A percentile compares a stretch with the other conserved stretches of the same genome.
Evolutionary conservation across 805 yeast genomes (phyloP).

Genomic region (Maudiozyma pseudohumilis): DNA sequence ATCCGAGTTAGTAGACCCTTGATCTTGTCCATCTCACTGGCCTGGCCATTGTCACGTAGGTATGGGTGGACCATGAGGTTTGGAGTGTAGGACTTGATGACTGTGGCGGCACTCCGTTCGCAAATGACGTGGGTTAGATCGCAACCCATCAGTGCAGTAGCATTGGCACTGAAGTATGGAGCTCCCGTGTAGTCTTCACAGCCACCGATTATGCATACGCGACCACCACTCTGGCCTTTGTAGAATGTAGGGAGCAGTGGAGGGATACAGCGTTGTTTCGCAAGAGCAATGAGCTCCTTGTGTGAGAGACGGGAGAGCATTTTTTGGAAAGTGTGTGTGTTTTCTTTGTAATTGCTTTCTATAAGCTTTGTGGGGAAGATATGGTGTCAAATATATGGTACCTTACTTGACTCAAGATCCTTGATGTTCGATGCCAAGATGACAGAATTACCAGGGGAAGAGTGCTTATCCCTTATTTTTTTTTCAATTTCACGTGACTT

Average conservation of each 20-base stretch:
- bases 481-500: too few species aligned
- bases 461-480: too few species aligned
- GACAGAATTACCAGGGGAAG: too few species aligned
- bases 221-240: slow-evolving; percentile 91
- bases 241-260: slow-evolving; percentile 64
- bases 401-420: too few species aligned
- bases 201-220: slow-evolving; percentile 84
- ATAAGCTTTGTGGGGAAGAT: too few species aligned
- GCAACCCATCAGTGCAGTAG: slow-evolving; percentile 76
- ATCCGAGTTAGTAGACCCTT: slow-evolving; percentile 47
- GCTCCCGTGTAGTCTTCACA: slow-evolving; percentile 96
- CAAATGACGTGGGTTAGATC: slow-evolving; percentile 89
- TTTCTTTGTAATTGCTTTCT: too few species aligned
- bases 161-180: slow-evolving; percentile 81
- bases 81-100: slow-evolving; percentile 82
- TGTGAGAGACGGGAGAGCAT: slow-evolving; percentile 17
- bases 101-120: slow-evolving; percentile 63
- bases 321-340: too few species aligned
- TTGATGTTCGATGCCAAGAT: too few species aligned
- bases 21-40: slow-evolving; percentile 48
- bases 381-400: too few species aligned
- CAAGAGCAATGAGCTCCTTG: slow-evolving; percentile 39
- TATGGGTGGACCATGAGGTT: slow-evolving; percentile 96
- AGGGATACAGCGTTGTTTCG: slow-evolving; percentile 50
- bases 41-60: slow-evolving; percentile 32